phyloP scores from a whole-genome alignment of 768 basidiomycete genomes.

The Paxillus ammoniavirescens region DNA sequence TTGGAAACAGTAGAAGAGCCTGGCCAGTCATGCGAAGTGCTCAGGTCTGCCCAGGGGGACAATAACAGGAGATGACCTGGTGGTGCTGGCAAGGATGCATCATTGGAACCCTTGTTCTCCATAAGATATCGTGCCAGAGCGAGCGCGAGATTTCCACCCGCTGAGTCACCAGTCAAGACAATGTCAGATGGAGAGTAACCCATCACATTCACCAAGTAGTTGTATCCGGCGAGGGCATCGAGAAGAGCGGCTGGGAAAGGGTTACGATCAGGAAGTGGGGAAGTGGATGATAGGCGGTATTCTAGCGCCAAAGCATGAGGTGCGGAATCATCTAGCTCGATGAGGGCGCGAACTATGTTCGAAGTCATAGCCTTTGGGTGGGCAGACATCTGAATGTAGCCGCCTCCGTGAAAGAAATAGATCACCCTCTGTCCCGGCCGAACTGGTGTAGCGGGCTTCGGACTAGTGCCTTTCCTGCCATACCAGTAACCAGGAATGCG shows the following conservation, averaged over 20 bases:
- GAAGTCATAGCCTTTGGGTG: conserved; percentile 52
- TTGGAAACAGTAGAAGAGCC: conserved; percentile 38
- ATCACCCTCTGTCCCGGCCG: conserved; percentile 48
- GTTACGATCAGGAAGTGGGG: no score
- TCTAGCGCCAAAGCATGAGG: conserved; percentile 60
- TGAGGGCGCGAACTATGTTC: conserved; percentile 43
- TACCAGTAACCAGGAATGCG: conserved; percentile 60
- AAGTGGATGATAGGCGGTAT: conserved; percentile 60
- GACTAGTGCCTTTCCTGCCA: conserved; percentile 39
- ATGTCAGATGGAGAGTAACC: conserved; percentile 61
- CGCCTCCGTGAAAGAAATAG: conserved; percentile 67
- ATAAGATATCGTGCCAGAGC: conserved; percentile 62
- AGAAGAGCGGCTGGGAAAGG: no score
- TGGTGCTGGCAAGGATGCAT: conserved; percentile 37
- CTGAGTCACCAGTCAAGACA: conserved; percentile 71
- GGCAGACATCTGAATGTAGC: conserved; percentile 51
- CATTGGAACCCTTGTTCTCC: conserved; percentile 38
- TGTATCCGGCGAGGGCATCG: conserved; percentile 56
- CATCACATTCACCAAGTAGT: conserved; percentile 56
- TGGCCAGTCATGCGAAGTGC: conserved; percentile 35
- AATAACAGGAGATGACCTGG: conserved; percentile 51
- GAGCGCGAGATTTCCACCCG: conserved; percentile 71
- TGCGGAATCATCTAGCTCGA: conserved; percentile 44
- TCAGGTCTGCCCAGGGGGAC: conserved; percentile 57
- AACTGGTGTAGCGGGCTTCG: conserved; percentile 35